phyloP scores from a whole-genome alignment of 2,329 filamentous ascomycete species.

The Colletotrichum endophyticum region DNA sequence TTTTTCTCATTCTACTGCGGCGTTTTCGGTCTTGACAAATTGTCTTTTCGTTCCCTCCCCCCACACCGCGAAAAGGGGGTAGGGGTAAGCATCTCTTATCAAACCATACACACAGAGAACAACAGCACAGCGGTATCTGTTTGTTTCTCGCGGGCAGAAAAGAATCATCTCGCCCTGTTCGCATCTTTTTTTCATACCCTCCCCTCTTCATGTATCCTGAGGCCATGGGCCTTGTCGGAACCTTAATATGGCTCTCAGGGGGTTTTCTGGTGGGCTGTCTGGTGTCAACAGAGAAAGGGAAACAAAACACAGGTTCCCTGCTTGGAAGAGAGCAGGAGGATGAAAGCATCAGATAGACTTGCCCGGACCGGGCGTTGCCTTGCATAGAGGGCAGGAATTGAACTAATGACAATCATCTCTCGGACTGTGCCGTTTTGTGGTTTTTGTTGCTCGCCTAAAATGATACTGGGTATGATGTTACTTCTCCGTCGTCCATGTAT shows the following conservation, averaged over 20 bases:
- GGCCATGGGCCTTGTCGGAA: not conserved
- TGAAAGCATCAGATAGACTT: not conserved
- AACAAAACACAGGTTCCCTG: not conserved
- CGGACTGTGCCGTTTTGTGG: not conserved
- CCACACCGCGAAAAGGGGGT: not conserved
- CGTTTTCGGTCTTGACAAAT: not conserved
- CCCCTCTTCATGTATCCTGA: not conserved
- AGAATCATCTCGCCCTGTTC: not conserved
- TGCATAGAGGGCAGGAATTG: not conserved
- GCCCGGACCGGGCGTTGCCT: not conserved
- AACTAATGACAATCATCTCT: not conserved
- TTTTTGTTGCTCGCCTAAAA: not conserved
- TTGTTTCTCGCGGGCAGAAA: not conserved
- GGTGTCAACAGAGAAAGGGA: not conserved
- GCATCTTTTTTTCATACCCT: not conserved
- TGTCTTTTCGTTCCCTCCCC: not conserved
- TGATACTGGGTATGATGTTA: constrained; percentile 13
- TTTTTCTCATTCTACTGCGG: not conserved
- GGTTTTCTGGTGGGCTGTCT: not conserved
- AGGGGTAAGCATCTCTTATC: constrained; percentile 1
- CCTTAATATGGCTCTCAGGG: not conserved
- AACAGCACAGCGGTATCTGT: not conserved
- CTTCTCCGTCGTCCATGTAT: not conserved
- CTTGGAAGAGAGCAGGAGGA: not conserved
- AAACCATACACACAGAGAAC: not conserved